Conservation (phyloP, 2,329 filamentous ascomycete genomes). For the Talaromyces sp. region DNA sequence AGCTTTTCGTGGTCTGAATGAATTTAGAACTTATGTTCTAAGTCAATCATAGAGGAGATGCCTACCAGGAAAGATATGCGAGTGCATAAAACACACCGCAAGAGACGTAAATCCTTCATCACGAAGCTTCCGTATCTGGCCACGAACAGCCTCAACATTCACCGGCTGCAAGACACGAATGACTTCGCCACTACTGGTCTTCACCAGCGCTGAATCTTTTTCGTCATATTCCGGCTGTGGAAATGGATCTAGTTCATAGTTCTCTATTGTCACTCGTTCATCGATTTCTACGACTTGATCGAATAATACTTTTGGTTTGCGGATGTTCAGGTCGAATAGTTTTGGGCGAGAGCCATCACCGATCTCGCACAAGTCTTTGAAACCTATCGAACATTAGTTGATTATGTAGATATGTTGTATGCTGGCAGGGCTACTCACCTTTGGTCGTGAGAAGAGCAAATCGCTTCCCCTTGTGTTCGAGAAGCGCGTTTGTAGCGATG, state of each 20-base stretch:
- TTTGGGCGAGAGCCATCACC: conserved; percentile 82
- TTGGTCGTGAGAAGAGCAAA: conserved; percentile 80
- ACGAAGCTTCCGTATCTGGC: not conserved
- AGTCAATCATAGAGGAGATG: not conserved
- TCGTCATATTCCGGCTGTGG: conserved; percentile 41
- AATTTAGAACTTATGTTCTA: not conserved
- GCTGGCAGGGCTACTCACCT: not conserved
- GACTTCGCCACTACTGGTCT: conserved; percentile 60
- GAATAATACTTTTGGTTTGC: conserved; percentile 77
- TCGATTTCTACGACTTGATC: conserved; percentile 74
- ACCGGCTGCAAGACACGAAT: conserved; percentile 60
- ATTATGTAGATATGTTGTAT: too few relatives aligned
- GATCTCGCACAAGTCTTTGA: conserved; percentile 76
- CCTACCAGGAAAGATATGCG: not conserved
- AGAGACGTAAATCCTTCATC: not conserved
- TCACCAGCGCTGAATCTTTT: conserved; percentile 62
- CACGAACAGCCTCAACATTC: not conserved
- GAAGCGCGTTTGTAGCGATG: conserved; percentile 82
- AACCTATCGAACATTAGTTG: conserved; percentile 43
- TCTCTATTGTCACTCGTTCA: conserved; percentile 59
- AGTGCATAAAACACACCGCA: not conserved
- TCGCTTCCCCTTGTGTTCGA: conserved; percentile 80
- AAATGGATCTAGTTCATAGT: conserved; percentile 58
- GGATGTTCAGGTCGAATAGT: conserved; percentile 83
- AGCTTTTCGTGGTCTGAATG: not conserved